Evolutionary conservation across 176 grass and related monocot genomes (phyloP), one percentile per base, ranked within the genome.

Genomic region (Saccharum officinarum): DNA sequence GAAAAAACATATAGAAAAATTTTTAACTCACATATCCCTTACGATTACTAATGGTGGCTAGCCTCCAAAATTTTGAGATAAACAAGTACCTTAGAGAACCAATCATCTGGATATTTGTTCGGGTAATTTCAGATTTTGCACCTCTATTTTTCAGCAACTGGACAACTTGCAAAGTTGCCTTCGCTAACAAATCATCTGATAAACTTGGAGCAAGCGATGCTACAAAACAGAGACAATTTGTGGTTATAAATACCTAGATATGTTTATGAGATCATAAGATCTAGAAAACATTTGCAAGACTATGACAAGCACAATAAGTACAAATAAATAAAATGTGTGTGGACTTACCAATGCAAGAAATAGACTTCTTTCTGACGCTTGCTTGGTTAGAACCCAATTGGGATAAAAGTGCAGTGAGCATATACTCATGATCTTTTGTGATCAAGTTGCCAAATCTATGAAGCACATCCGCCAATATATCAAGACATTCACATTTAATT

Each of bases 71-170:
- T 78, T 82, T 71, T 55, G 78, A 86, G 42, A 60, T 77, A 17
- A 79, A 45, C n/a, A 83, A 68, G 66, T 92, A 99, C 97, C 97
- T 99, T 84, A 99, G 82, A 88, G 97, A 90, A 57, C 97, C 97
- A 84, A 99, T 99, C 97, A 99, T 96, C 82, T 94, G 97, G 79
- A 99, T 99, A 83, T 96, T 99, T 81, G 97, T 96, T 76, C 97
- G 87, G 20, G 87, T 88, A 75, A 99, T 94, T 68, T 99, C 97
- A 72, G 93, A 89, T 59, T 94, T 99, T 55, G 74, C 80, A 46
- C 73, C 83, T 84, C 82, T 96, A 67, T 87, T 96, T 87, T 94
- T 94, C 45, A 96, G 92, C 76, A 96, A 86, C 14, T 80, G 76
- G 49, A 99, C 88, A 39, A 96, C 92, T 77, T 99, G 90, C 36